Evolutionary conservation across 768 basidiomycete genomes (phyloP).

Genomic region (Bullera alba): DNA sequence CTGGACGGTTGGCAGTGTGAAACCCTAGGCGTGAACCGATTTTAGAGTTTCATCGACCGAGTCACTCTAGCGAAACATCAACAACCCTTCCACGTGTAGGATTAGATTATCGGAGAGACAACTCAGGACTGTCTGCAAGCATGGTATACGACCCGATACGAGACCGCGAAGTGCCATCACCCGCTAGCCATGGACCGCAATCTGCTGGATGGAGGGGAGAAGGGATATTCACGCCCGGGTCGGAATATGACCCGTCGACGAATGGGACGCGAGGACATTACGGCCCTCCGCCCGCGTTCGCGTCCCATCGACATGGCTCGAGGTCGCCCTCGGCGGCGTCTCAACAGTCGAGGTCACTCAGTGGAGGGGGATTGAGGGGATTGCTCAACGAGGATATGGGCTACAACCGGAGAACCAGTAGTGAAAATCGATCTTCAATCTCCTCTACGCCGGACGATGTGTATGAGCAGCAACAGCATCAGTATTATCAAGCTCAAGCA

Average conservation of each 20-base stretch:
- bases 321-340: not conserved
- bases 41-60: too few relatives aligned
- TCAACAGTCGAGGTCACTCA: not conserved
- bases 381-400: slow-evolving; percentile 26
- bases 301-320: not conserved
- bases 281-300: slow-evolving; percentile 6
- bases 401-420: slow-evolving; percentile 13
- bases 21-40: too few relatives aligned
- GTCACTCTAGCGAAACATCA: too few relatives aligned
- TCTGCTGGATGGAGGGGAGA: slow-evolving; percentile 4
- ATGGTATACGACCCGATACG: slow-evolving; percentile 44
- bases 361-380: slow-evolving; percentile 20
- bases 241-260: too few relatives aligned
- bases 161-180: slow-evolving; percentile 36
- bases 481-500: too few relatives aligned
- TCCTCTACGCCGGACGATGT: not conserved
- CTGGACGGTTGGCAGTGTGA: too few relatives aligned
- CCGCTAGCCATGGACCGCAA: slow-evolving; percentile 12
- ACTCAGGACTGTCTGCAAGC: not conserved
- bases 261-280: not conserved
- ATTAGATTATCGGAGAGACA: too few relatives aligned
- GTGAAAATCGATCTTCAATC: slow-evolving; percentile 1
- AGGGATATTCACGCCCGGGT: too few relatives aligned
- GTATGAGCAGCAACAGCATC: not conserved
- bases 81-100: too few relatives aligned